Base-by-base conservation (phyloP, 371 early-diverging fungal genomes). In the Syncephalastrum contaminatum region DNA sequence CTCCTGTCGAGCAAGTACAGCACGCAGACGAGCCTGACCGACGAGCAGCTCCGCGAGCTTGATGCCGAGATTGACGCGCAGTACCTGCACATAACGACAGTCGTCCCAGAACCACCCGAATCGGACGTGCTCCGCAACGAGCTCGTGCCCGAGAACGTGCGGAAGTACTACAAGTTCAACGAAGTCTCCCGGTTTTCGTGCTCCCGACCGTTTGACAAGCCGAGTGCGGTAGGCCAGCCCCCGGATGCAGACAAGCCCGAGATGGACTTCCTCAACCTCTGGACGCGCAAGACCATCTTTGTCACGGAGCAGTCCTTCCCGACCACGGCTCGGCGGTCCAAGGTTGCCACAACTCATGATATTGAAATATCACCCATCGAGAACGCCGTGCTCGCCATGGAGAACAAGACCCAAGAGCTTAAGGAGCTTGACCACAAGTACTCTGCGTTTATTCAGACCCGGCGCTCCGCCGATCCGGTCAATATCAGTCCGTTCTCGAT, bases 401-500 rank as follows among this genome's bases (percentile, higher is more conserved):
- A 83, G 27, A 73, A 76, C 20, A 92, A 92, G 62, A 91, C 80
- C 43, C 60, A 72, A 5, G 89, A 92, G 58, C 60, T 91, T 43
- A 16, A 56, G 14, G 72, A 62, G 12, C 62, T 91, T 12, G 77
- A 84, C 65, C 69, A 68, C 55, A 81, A 83, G 61, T 90, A 80
- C 47, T 63, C 71, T 21, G 62, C 52, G 3, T 51, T 67, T 51
- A 36, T 74, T 4, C 56, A 42, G 42, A 54, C 54, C 27, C 43
- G 45, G 14, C 43, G 67, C 16, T 53, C 50, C 14, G 19, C 48
- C n/a, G 63, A 48, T 1, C 58, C 69, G 19, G 53, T 80, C 25
- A 90, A 88, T 56, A 74, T 84, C 36, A 90, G 85, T 54, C 87
- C 86, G 3, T 87, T 93, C 50, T 87, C 89, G 0, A 90, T 93